Base-by-base conservation (phyloP, 2,329 filamentous ascomycete genomes). In the Penicillium italicum region DNA sequence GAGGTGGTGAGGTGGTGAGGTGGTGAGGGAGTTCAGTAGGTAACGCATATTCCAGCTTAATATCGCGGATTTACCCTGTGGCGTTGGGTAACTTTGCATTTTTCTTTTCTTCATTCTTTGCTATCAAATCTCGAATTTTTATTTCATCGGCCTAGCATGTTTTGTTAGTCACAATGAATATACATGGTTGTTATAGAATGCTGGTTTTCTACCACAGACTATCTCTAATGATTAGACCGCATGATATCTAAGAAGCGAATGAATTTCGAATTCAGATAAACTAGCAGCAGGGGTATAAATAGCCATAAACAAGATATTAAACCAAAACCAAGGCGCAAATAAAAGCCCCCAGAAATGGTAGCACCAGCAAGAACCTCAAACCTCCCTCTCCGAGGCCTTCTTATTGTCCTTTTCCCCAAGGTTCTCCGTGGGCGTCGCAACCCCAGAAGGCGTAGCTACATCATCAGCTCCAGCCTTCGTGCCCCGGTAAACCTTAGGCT, bases 371-470 rank as follows among this genome's bases (percentile, higher is more conserved):
- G 5, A 45, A 51, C 20, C 33, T 47, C 41, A 55, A 47, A 50
- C n/a, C 28, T 60, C 54, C 33, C 28, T 44, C 26, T 60, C 59
- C 41, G 33, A 33, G 4, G 41, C 55, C 40, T 56, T 55, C 38
- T 66, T 61, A n/a, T 66, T 61, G 14, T 47, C 58, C 63, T 69
- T 69, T 24, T 69, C 63, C 18, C 76, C 71, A 18, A 73, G 64
- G 53, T 72, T 70, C 46, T 79, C 76, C 14, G 81, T 73, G 50
- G 82, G 71, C 62, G 79, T 82, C 24, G 74, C 78, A 33, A 74
- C 66, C 10, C 72, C 76, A 61, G 80, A 81, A 58, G 70, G 64
- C 37, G 72, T 71, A 47, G 72, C 69, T 30, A 74, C 74, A 22
- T 68, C 69, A 20, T 78, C 60, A 59, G 24, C 40, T 3, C 40